Percentiles rank a stretch among this genome's conserved stretches.
These are phyloP conservation scores for Streptanthus diversifolius DNA, from an alignment of 345 rosid genomes.

Conservation along the genomic window DNA sequence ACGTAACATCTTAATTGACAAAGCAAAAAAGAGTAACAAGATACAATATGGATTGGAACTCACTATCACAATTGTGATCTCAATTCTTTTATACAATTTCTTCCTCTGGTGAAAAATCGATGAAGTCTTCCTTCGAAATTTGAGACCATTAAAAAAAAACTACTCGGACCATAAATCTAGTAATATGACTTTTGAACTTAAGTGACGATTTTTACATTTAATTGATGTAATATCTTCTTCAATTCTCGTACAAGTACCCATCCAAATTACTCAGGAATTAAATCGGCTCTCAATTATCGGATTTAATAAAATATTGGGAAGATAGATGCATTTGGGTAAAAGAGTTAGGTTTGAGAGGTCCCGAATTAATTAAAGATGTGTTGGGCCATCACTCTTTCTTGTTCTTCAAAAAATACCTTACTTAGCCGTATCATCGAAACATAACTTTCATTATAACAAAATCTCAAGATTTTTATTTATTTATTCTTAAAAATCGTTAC, in stretches of 20 bases:
- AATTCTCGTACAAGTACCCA: not conserved
- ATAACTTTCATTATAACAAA: slow-evolving; percentile 29
- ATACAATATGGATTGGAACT: slow-evolving; percentile 9
- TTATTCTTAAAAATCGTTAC: slow-evolving; percentile 25
- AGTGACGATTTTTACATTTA: not conserved
- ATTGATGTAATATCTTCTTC: not conserved
- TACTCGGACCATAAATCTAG: not conserved
- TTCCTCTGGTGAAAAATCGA: not conserved
- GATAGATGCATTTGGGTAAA: not conserved
- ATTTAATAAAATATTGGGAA: not conserved
- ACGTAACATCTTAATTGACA: not conserved
- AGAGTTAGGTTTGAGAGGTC: slow-evolving; percentile 30
- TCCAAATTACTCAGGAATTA: not conserved
- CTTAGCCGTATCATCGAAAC: slow-evolving; percentile 34
- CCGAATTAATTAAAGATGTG: slow-evolving; percentile 24
- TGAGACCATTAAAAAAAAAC: not conserved
- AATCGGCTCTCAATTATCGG: not conserved
- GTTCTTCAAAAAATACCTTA: slow-evolving; percentile 32
- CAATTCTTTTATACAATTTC: not conserved
- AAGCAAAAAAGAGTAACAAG: not conserved
- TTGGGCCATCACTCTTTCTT: slow-evolving; percentile 36
- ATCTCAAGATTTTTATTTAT: not conserved
- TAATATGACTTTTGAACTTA: not conserved
- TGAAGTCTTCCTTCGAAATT: not conserved
- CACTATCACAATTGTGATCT: not conserved